Conservation (phyloP, 2,329 filamentous ascomycete genomes). For the Gremmenia infestans region DNA sequence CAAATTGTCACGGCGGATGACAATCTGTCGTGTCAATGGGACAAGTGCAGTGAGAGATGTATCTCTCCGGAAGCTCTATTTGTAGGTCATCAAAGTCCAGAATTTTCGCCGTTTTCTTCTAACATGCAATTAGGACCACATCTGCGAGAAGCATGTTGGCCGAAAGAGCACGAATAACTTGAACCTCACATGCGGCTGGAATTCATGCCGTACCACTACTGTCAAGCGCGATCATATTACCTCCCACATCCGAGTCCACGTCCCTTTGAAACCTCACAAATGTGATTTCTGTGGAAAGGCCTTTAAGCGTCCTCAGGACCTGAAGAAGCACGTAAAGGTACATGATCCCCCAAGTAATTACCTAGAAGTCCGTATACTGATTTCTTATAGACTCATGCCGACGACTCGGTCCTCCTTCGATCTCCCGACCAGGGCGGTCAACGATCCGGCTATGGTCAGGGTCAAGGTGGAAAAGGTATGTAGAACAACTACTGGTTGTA, state of each 20-base stretch:
- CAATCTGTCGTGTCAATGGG: slow-evolving; percentile 37
- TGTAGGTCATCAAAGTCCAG: slow-evolving; percentile 29
- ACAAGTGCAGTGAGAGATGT: slow-evolving; percentile 35
- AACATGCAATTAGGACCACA: slow-evolving; percentile 67
- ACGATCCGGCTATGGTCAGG: slow-evolving; percentile 48
- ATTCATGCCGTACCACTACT: slow-evolving; percentile 89
- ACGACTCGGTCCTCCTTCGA: slow-evolving; percentile 71
- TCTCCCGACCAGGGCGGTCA: slow-evolving; percentile 30
- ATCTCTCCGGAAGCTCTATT: slow-evolving; percentile 36
- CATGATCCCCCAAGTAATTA: not conserved
- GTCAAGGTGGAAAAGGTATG: slow-evolving; percentile 40
- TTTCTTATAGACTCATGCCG: slow-evolving; percentile 69
- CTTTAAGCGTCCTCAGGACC: slow-evolving; percentile 96
- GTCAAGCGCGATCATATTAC: slow-evolving; percentile 99
- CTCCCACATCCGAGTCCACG: slow-evolving; percentile 96
- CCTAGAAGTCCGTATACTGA: slow-evolving; percentile 20
- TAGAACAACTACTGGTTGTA: slow-evolving; percentile 24
- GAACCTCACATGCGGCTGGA: slow-evolving; percentile 96
- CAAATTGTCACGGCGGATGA: slow-evolving; percentile 27
- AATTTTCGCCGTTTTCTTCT: not conserved
- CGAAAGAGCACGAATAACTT: slow-evolving; percentile 99
- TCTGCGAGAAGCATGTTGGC: slow-evolving; percentile 96
- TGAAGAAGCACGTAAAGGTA: slow-evolving; percentile 98
- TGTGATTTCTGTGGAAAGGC: slow-evolving; percentile 98
- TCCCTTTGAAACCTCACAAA: slow-evolving; percentile 98